Percentiles rank a stretch among this genome's conserved stretches.
phyloP scores from a whole-genome alignment of 2,329 filamentous ascomycete species.

The Nigrospora oryzae region DNA sequence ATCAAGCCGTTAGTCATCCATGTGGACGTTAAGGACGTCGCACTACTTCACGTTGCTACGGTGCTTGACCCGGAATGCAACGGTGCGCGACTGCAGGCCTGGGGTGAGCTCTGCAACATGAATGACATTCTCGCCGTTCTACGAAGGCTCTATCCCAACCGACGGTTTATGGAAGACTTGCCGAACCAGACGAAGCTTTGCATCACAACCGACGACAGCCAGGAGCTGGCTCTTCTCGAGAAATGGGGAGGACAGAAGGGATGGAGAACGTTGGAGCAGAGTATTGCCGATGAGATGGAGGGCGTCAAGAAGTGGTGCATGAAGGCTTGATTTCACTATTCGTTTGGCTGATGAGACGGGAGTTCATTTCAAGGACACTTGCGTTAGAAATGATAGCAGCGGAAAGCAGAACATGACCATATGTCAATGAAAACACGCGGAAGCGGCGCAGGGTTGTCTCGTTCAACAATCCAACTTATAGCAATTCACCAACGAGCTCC shows the following conservation, averaged over 20 bases:
- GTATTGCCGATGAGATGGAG: background rate
- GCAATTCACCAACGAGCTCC: too few species aligned
- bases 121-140: background rate
- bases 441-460: too few species aligned
- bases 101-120: background rate
- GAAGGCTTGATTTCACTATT: too few species aligned
- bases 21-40: constrained; percentile 1
- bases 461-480: too few species aligned
- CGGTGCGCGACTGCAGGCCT: background rate
- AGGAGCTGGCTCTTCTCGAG: background rate
- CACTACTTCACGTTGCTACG: constrained; percentile 1
- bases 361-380: too few species aligned
- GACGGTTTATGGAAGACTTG: background rate
- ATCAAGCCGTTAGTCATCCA: background rate
- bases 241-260: background rate
- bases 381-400: too few species aligned
- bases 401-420: too few species aligned
- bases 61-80: background rate
- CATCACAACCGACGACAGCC: background rate
- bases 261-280: background rate
- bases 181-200: background rate
- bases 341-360: too few species aligned
- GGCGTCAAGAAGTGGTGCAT: background rate
- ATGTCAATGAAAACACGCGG: too few species aligned
- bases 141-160: background rate